These are phyloP conservation scores for Haematococcus lacustris DNA, from an alignment of 139 green algal genomes.

Conservation along the genomic window DNA sequence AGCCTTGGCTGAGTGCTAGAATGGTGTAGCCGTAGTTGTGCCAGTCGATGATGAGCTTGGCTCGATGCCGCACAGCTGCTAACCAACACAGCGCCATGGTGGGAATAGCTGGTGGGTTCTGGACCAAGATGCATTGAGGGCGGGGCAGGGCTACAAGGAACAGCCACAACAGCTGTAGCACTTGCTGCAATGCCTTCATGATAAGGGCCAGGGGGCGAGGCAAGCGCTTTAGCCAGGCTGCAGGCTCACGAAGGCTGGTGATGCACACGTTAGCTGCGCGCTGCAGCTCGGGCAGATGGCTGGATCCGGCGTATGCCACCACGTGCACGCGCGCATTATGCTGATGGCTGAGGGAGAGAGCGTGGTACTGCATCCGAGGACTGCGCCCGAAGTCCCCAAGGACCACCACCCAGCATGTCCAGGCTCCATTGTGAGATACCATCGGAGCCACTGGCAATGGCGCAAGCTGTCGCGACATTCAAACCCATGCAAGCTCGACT, in stretches of 20 bases:
- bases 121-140: constrained; percentile 58
- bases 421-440: too few species aligned
- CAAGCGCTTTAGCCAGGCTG: constrained; percentile 18
- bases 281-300: constrained; percentile 38
- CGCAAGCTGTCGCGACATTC: too few species aligned
- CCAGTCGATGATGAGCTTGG: constrained; percentile 86
- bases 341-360: constrained; percentile 66
- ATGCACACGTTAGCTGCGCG: constrained; percentile 24
- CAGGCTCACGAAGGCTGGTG: constrained; percentile 22
- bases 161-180: constrained; percentile 50
- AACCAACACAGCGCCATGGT: constrained; percentile 70
- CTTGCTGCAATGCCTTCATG: constrained; percentile 51
- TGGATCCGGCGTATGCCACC: constrained; percentile 50
- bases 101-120: constrained; percentile 88
- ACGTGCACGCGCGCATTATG: constrained; percentile 50
- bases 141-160: constrained; percentile 46
- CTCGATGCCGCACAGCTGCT: constrained; percentile 45
- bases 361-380: constrained; percentile 94
- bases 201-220: constrained; percentile 45
- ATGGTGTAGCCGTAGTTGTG: constrained; percentile 94
- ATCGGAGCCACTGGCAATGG: too few species aligned
- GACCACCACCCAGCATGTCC: constrained; percentile 94
- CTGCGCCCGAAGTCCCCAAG: constrained; percentile 92
- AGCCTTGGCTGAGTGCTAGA: constrained; percentile 49
- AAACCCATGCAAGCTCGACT: too few species aligned